Evolutionary conservation across 495 filamentous ascomycete genomes (phyloP), one percentile per base, ranked within the genome.

Genomic region (Thozetella sp.): DNA sequence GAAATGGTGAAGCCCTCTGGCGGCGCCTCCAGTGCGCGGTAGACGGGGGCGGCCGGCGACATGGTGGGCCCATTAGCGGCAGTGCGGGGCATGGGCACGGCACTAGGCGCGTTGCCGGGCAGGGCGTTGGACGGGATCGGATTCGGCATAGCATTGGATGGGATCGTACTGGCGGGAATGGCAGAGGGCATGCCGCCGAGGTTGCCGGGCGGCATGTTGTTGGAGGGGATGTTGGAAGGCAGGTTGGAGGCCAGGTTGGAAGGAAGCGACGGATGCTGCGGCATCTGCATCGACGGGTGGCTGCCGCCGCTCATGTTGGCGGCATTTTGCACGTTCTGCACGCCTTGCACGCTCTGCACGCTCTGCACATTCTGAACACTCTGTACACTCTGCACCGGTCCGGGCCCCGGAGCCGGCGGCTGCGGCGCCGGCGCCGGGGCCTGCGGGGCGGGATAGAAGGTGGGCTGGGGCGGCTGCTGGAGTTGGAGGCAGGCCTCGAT

Each of bases 1-100:
- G 66, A 59, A 60, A 74, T 66, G 54, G 62, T 63, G 59, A 58
- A 69, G 59, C 70, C 70, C 40, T 67, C 55, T 2, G 71, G 71
- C 17, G 71, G 71, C 22, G 71, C 62, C 30, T 74, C 69, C 57
- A 74, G 69, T 43, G 71, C 60, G 3, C 57, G 62, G 53, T 57
- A 55, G 50, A 27, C 37, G 56, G 55, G 59, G 48, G 57, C 51
- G 60, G 56, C 15, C 53, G 40, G 26, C 27, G 43, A 22, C 40
- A 53, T 34, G 46, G 58, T 37, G 46, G 46, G 27, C 23, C 51
- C 48, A 53, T 51, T 62, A 40, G 19, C 26, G 53, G 58, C 40
- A 55, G 58, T 60, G 46, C 25, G 52, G 23, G 53, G 25, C 37
- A 56, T 48, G 43, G 19, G 43, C 58, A 30, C 24, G 6, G 43